Evolutionary conservation across 2,329 filamentous ascomycete genomes (phyloP), one percentile per base, ranked within the genome.

Genomic region (Stagonosporopsis rhizophila): DNA sequence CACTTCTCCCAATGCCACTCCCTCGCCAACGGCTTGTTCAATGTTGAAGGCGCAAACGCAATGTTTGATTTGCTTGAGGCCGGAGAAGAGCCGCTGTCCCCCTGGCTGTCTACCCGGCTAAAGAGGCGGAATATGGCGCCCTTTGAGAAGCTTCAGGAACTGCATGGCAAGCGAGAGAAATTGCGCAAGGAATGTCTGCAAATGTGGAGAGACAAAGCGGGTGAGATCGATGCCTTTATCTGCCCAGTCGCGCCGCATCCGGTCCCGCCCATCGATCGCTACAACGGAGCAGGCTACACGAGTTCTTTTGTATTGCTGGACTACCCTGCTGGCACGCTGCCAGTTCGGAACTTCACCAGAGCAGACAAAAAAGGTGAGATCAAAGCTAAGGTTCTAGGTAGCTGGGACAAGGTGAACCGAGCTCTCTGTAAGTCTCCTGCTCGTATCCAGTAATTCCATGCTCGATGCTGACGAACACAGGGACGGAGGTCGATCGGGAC

Each of bases 231-330:
- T 75, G 85, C 85, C 0, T 81, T 89, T 47, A 81, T 89, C 52
- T 85, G 82, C 59, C 87, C 87, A 0, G 78, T 88, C 0, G 86
- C 86, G 14, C 85, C 86, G 2, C 87, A 89, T 70, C 85, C 87
- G 0, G 81, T 87, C 0, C 84, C 86, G 1, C 79, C 81, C 9
- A 82, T 87, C 51, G 87, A 89, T 73, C 77, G 81, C 2, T 89
- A 85, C 74, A 87, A 87, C 68, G 82, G 82, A 0, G 82, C 85
- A 0, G 83, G 85, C 53, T 89, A 89, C 66, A 88, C 86, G 0
- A 83, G 79, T 20, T 80, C 79, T 1, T 88, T 86, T 65, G 85
- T 88, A 8, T 65, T 89, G 51, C 71, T 89, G 20, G 87, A 89
- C 67, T 87, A 85, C 64, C 83, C 87, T 0, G 82, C 86, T 2